Base-by-base conservation (phyloP, 164 flowering plant genomes). In the Vitis riparia region DNA sequence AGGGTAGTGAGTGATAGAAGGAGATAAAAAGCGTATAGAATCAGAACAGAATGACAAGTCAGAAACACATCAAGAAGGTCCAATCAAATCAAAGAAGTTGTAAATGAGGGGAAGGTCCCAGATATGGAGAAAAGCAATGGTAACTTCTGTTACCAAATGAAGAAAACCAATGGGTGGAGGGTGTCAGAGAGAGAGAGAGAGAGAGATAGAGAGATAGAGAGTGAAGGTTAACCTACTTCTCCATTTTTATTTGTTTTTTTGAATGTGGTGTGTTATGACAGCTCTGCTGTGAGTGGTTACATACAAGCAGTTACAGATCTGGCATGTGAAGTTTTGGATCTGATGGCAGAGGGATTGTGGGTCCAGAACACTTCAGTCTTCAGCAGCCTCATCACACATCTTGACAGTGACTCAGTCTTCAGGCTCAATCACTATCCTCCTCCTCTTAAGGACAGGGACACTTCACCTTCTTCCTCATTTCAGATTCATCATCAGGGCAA, bases 341-440 rank as follows among this genome's bases (percentile, higher is more conserved):
- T 85, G 71, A 73, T 80, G 71, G 86, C 84, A 23, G 87, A 87
- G 68, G 90, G 88, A 0, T 56, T 87, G 67, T 37, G 80, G 75
- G 72, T 80, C 71, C 63, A 78, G 1, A 78, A 82, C 56, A 68
- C 75, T 15, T 69, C 76, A 9, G 71, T 62, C 13, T 81, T 85
- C 64, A 87, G 88, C 71, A 73, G 75, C 72, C 69, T 87, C 23
- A 75, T 87, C 77, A 79, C 75, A 17, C 82, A 74, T 80, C 58
- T 50, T n/a, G 83, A 81, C 11, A 80, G 72, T 57, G 90, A 87
- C 84, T 85, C 84, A 0, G 19, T 83, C 13, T 37, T 87, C 59
- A 81, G 90, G 79, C 73, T 87, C 69, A 87, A 87, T 77, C 81
- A 85, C 84, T 87, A 86, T 73, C 77, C 78, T 15, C 63, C 86